Base-by-base conservation (phyloP, 2,329 filamentous ascomycete genomes). In the Truncatella angustata region DNA sequence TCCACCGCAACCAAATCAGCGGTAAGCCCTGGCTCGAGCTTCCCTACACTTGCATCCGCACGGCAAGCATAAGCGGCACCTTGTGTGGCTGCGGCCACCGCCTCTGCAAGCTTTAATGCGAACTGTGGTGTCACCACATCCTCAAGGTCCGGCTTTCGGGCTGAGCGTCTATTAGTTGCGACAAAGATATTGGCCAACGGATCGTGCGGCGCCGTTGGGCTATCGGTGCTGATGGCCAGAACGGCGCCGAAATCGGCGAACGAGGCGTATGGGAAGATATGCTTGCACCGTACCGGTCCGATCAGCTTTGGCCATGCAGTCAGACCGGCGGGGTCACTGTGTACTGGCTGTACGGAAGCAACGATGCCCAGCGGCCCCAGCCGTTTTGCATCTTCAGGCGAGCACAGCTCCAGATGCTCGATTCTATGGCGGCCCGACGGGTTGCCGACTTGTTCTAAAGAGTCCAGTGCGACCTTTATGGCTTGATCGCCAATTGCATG, bases 401-500 rank as follows among this genome's bases (percentile, higher is more conserved):
- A 73, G 0, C 81, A 73, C 26, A 86, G 71, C 61, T 86, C 83
- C 3, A 86, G 68, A 60, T 86, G 83, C 65, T 86, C 83, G 54
- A 86, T 80, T 11, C 83, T 74, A 40, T 83, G 83, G 2, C 83
- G 75, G 10, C 75, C 73, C 0, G 66, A 69, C 0, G 73, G 70
- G 54, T 65, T 66, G 0, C 67, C 76, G n/a, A 34, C 28, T 9
- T 11, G 1, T n/a, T n/a, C 24, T 16, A 86, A 69, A 0, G 73
- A 73, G 53, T 85, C 76, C 49, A 86, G 72, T 3, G 80, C 81
- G 60, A 78, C 78, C 34, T 67, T 71, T 18, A 84, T 72, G 0
- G 83, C 80, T n/a, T 70, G 70, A 56, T 86, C 82, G 30, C 83
- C 83, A 43, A 86, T 86, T 32, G 83, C 83, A 54, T 86, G 83